Percentiles rank a stretch among this genome's conserved stretches.
Evolutionary conservation across 345 rosid genomes (phyloP).

Genomic region (Aegle marmelos): DNA sequence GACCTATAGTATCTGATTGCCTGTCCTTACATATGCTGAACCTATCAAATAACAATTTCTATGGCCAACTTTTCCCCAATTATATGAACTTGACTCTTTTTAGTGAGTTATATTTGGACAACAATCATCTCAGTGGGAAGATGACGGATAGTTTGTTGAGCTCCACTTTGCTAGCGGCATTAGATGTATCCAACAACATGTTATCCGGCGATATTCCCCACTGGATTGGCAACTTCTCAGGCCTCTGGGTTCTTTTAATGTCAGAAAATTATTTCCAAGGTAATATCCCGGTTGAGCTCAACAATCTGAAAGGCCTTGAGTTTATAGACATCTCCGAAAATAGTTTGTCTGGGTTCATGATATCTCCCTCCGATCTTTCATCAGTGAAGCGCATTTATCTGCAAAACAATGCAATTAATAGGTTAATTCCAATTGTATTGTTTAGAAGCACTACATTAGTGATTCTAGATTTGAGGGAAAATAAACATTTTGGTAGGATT

Average conservation of each 20-base stretch:
- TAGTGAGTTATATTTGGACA: background rate
- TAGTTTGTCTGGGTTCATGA: background rate
- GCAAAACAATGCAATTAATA: too few relatives aligned
- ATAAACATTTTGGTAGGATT: too few relatives aligned
- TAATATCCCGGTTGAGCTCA: background rate
- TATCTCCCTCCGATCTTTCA: background rate
- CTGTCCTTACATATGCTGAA: background rate
- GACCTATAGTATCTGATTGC: background rate
- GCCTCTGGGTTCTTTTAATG: background rate
- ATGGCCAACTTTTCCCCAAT: background rate
- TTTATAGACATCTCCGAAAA: background rate
- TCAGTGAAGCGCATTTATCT: too few relatives aligned
- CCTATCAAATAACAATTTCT: background rate
- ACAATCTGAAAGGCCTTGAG: background rate
- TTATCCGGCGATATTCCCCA: background rate
- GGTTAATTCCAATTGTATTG: too few relatives aligned
- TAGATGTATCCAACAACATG: background rate
- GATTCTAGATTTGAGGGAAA: too few relatives aligned
- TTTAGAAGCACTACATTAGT: too few relatives aligned
- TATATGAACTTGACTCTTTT: background rate
- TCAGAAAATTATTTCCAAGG: background rate
- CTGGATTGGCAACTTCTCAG: background rate
- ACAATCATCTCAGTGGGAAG: background rate
- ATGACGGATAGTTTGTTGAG: background rate
- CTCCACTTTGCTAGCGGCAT: background rate